A percentile compares a stretch with the other conserved stretches of the same genome.
phyloP scores from a whole-genome alignment of 2,329 filamentous ascomycete species.

The Aspergillus aculeatus region DNA sequence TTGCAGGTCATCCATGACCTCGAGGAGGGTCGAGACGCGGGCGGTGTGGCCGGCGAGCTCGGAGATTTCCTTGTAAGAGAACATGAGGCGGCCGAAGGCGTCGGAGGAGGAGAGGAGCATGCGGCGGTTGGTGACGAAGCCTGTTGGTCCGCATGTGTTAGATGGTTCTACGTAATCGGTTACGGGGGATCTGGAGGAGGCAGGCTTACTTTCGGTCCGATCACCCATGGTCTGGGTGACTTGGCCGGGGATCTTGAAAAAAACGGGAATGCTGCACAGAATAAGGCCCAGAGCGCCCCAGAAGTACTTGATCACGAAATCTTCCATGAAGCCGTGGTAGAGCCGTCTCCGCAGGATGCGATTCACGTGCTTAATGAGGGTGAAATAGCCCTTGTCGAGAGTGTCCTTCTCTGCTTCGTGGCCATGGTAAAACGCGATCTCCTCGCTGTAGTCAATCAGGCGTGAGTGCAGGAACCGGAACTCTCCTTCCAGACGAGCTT shows the following conservation, averaged over 20 bases:
- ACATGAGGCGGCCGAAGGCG: slow-evolving; percentile 94
- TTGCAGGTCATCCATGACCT: slow-evolving; percentile 92
- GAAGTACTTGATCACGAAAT: slow-evolving; percentile 99
- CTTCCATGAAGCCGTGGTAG: slow-evolving; percentile 99
- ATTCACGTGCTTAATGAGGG: slow-evolving; percentile 98
- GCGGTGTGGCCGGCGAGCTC: slow-evolving; percentile 95
- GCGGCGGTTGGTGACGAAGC: slow-evolving; percentile 89
- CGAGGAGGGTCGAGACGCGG: slow-evolving; percentile 80
- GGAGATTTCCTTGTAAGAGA: slow-evolving; percentile 95
- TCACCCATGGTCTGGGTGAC: slow-evolving; percentile 52
- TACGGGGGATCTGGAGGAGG: neutral
- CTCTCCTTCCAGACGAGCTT: slow-evolving; percentile 90
- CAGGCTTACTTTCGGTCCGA: slow-evolving; percentile 57
- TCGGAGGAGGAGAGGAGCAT: slow-evolving; percentile 92
- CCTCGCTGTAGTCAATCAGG: slow-evolving; percentile 93
- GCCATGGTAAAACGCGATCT: slow-evolving; percentile 86
- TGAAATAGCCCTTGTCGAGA: slow-evolving; percentile 97
- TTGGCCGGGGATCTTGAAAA: slow-evolving; percentile 83
- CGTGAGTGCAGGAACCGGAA: slow-evolving; percentile 94
- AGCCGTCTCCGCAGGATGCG: slow-evolving; percentile 85
- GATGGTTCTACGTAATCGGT: no score
- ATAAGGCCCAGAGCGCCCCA: slow-evolving; percentile 92
- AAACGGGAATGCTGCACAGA: slow-evolving; percentile 92
- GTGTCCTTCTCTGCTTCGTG: slow-evolving; percentile 95
- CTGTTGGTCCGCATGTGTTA: slow-evolving; percentile 35